These are phyloP conservation scores for Agapanthus africanus DNA, from an alignment of 106 monocot species.

Conservation along the genomic window DNA sequence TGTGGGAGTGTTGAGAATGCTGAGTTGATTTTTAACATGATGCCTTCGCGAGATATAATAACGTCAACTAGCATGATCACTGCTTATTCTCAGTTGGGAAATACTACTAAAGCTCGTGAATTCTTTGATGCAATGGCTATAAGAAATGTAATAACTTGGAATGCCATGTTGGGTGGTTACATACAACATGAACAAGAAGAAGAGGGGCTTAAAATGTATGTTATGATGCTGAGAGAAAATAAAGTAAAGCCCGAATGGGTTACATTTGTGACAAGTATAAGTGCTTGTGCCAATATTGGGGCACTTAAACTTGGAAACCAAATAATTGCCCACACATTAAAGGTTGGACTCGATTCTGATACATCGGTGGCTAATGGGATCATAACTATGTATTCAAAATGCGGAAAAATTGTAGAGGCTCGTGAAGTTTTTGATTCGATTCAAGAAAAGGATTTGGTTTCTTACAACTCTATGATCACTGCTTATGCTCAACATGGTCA, in stretches of 20 bases:
- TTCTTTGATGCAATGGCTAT: constrained; percentile 52
- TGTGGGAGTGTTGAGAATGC: constrained; percentile 44
- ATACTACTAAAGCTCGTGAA: constrained; percentile 41
- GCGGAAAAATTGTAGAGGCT: constrained; percentile 73
- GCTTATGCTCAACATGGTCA: constrained; percentile 86
- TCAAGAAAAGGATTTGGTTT: constrained; percentile 64
- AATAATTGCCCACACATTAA: constrained; percentile 44
- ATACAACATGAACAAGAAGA: constrained; percentile 57
- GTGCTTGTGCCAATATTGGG: constrained; percentile 63
- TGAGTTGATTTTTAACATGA: constrained; percentile 52
- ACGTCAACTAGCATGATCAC: constrained; percentile 94
- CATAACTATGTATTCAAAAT: constrained; percentile 78
- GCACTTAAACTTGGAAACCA: constrained; percentile 55
- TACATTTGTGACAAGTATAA: constrained; percentile 60
- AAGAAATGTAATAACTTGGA: constrained; percentile 83
- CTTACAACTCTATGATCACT: constrained; percentile 90
- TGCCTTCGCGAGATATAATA: constrained; percentile 60
- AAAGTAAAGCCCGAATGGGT: constrained; percentile 72
- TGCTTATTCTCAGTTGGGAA: constrained; percentile 62
- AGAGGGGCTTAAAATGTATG: constrained; percentile 60
- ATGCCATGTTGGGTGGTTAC: constrained; percentile 64
- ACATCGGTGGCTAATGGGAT: constrained; percentile 59
- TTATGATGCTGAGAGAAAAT: constrained; percentile 49
- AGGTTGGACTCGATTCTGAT: constrained; percentile 40
- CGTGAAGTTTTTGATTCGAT: constrained; percentile 53